Evolutionary conservation across 208 protist species (phyloP), one percentile per base, ranked within the genome.

Genomic region (Leishmania turanica): DNA sequence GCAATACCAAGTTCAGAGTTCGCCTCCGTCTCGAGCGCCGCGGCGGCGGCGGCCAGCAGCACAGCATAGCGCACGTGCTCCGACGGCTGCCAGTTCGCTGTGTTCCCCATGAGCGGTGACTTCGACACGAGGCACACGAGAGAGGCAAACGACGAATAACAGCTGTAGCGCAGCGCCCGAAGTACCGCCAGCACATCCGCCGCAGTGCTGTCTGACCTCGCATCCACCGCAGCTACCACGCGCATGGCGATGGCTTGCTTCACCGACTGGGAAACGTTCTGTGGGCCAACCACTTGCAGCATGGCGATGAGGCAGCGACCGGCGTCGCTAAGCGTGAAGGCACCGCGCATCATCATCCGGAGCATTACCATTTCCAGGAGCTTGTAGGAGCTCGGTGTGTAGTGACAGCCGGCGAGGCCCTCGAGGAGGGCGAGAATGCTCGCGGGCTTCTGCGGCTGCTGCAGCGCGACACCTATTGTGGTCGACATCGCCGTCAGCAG

Each of bases 341-440:
- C 54, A 56, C 62, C 85, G 31, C 56, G 42, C 65, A 86, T 86
- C 70, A 90, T 58, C 21, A 87, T 42, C 31, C 94, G 92, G 8
- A 92, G 71, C 70, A 93, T 65, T n/a, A 93, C 91, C 88, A 91
- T 90, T 65, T 97, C 87, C 31, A 96, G 70, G 54, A 91, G 89
- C 51, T 80, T 81, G 82, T 91, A 90, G 24, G 85, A 88, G 19
- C 84, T 87, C 27, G 94, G 92, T 11, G 85, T 56, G 74, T 90
- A 89, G 37, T 83, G 79, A 60, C 94, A 97, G 2, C 8, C 31
- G 2, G 94, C 89, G 42, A 97, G 88, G 0, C 92, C 94, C 70
- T 96, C 90, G 31, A 94, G 42, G 5, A 96, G 80, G 1, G 66
- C 49, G 27, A 93, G 82, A 51, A 96, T 21, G 42, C 76, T 77